These are phyloP conservation scores for Eucalyptus polyanthemos DNA, from an alignment of 345 rosid species.

Conservation along the genomic window DNA sequence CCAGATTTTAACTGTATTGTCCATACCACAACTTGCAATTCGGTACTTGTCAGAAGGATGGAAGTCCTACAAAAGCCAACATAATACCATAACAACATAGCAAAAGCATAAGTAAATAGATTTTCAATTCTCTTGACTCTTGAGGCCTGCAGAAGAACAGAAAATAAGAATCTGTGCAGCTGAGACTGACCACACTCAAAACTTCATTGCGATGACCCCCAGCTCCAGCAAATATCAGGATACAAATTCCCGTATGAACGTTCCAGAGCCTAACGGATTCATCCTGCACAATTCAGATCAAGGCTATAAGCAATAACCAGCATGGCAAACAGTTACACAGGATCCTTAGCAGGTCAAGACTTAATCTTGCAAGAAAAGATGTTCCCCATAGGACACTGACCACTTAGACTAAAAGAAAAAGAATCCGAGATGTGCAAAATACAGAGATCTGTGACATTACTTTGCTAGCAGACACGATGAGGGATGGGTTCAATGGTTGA, in stretches of 20 bases:
- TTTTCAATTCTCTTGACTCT: not conserved
- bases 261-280: slow-evolving; percentile 97
- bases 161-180: not conserved
- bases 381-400: not conserved
- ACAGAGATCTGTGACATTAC: slow-evolving; percentile 10
- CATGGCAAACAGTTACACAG: not conserved
- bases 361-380: not conserved
- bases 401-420: not conserved
- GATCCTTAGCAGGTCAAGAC: not conserved
- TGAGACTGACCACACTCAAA: slow-evolving; percentile 70
- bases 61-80: slow-evolving; percentile 54
- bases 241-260: slow-evolving; percentile 91
- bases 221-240: slow-evolving; percentile 94
- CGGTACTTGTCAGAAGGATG: slow-evolving; percentile 83
- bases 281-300: slow-evolving; percentile 37
- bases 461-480: slow-evolving; percentile 92
- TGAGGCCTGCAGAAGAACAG: not conserved
- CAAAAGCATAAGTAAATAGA: not conserved
- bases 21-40: slow-evolving; percentile 96
- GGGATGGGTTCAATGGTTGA: slow-evolving; percentile 82
- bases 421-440: not conserved
- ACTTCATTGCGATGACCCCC: slow-evolving; percentile 99
- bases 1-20: slow-evolving; percentile 92
- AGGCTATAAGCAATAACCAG: not conserved
- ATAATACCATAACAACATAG: not conserved